phyloP scores from a whole-genome alignment of 2,329 filamentous ascomycete genomes.

The Fusarium mexicanum region DNA sequence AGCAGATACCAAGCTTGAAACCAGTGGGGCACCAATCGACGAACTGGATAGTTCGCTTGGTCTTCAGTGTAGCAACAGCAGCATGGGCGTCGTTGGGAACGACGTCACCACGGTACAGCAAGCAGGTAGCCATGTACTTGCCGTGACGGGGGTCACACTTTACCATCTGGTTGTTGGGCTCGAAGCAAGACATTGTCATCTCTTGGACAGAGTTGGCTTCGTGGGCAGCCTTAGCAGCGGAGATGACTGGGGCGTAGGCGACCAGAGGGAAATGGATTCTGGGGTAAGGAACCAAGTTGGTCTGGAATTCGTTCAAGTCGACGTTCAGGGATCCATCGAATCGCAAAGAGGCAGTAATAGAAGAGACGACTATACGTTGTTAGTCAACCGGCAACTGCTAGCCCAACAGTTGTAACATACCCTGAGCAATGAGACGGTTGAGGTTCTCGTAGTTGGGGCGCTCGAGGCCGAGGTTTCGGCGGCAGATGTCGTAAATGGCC shows the following conservation, averaged over 20 bases:
- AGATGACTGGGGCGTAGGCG: slow-evolving; percentile 94
- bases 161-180: slow-evolving; percentile 99
- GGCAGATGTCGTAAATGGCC: slow-evolving; percentile 99
- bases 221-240: slow-evolving; percentile 93
- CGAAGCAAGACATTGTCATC: slow-evolving; percentile 99
- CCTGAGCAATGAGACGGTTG: slow-evolving; percentile 97
- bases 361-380: slow-evolving; percentile 80
- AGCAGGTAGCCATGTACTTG: slow-evolving; percentile 99
- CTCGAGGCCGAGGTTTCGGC: slow-evolving; percentile 95
- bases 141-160: slow-evolving; percentile 98
- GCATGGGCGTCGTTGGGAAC: slow-evolving; percentile 95
- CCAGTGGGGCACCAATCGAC: slow-evolving; percentile 99
- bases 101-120: slow-evolving; percentile 98
- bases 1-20: slow-evolving; percentile 99
- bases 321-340: slow-evolving; percentile 99
- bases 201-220: slow-evolving; percentile 98
- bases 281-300: slow-evolving; percentile 98
- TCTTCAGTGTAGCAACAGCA: slow-evolving; percentile 96
- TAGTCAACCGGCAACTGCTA: slow-evolving; percentile 18
- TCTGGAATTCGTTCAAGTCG: slow-evolving; percentile 99
- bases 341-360: slow-evolving; percentile 96
- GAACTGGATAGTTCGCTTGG: slow-evolving; percentile 98
- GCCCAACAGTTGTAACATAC: slow-evolving; percentile 55
- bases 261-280: slow-evolving; percentile 99
- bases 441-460: slow-evolving; percentile 98